Percentiles rank a stretch among this genome's conserved stretches.
Evolutionary conservation across 768 basidiomycete genomes (phyloP).

Genomic region (Vishniacozyma victoriae): DNA sequence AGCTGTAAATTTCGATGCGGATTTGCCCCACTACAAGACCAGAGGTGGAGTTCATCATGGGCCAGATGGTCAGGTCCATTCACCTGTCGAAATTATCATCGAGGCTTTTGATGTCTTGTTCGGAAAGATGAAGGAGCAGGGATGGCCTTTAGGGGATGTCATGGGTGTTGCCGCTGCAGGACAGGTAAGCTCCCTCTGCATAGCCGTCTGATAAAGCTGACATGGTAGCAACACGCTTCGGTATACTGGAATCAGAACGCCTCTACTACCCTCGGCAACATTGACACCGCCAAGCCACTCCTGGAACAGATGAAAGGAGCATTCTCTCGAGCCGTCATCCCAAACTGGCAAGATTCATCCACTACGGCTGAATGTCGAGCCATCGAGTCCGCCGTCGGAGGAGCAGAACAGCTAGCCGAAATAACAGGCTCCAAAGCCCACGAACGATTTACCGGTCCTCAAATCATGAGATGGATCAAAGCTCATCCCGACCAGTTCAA

Average conservation of each 20-base stretch:
- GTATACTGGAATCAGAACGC: slow-evolving; percentile 70
- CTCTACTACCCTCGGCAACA: slow-evolving; percentile 53
- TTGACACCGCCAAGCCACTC: slow-evolving; percentile 55
- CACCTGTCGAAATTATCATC: slow-evolving; percentile 78
- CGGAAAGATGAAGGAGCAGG: slow-evolving; percentile 45
- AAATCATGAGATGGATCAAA: slow-evolving; percentile 64
- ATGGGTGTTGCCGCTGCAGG: slow-evolving; percentile 29
- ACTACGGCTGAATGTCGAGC: slow-evolving; percentile 67
- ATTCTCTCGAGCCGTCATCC: slow-evolving; percentile 63
- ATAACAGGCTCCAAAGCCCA: slow-evolving; percentile 77
- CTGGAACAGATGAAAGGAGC: slow-evolving; percentile 61
- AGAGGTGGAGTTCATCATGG: slow-evolving; percentile 41
- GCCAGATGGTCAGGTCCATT: slow-evolving; percentile 65
- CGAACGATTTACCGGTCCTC: slow-evolving; percentile 80
- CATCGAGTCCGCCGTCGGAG: slow-evolving; percentile 64
- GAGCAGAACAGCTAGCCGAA: slow-evolving; percentile 64
- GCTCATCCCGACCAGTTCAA: slow-evolving; percentile 48
- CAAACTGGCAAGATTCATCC: slow-evolving; percentile 90
- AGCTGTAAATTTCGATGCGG: slow-evolving; percentile 71
- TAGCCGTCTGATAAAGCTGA: slow-evolving; percentile 50
- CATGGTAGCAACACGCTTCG: slow-evolving; percentile 58
- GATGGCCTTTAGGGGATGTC: slow-evolving; percentile 26
- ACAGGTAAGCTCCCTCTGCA: slow-evolving; percentile 16
- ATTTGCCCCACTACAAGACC: slow-evolving; percentile 56
- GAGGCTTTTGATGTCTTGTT: slow-evolving; percentile 75